Evolutionary conservation across 116 monocot species (phyloP), one percentile per base, ranked within the genome.

Genomic region (Trichopus zeylanicus): DNA sequence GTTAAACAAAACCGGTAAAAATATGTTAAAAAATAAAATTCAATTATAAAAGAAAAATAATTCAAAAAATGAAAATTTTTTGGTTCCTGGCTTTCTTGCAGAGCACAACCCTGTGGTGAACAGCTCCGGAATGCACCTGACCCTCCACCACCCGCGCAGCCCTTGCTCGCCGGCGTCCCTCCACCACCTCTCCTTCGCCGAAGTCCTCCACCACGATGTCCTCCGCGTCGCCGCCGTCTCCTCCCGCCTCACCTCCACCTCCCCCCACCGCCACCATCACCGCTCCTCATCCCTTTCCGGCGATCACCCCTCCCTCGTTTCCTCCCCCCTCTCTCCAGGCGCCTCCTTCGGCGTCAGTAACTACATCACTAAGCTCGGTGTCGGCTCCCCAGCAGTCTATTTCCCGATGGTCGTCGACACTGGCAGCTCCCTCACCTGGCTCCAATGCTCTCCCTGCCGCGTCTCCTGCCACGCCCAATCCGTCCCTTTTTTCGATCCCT

Each of bases 321-420:
- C 48, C 49, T 46, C 70, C 42, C 95, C 95, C 4, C 73, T 95
- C 10, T 57, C 37, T 29, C 67, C 87, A 6, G 97, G 97, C 27
- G 21, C 61, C 27, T 79, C 95, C 31, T 0, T 87, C 12, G 87
- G 84, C 46, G 87, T 90, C 39, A 87, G 90, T 6, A 95, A 95
- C 79, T 95, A 87, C 71, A 55, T 95, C 47, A 67, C 81, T 31
- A 61, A 47, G 23, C 70, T 95, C 33, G 51, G 71, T 3, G 76
- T 90, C 22, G 95, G 95, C 31, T 79, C 81, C 8, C 90, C 90
- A 0, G 15, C 83, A 16, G 56, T 48, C 39, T 33, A 65, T 46
- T 87, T 74, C 69, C 15, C 63, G 52, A 69, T 95, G 73, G 78
- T 90, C 30, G 74, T 95, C 57, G 95, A 95, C 81, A 95, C 95